phyloP scores from a whole-genome alignment of 2,329 filamentous ascomycete genomes.

The Aspergillus vadensis region DNA sequence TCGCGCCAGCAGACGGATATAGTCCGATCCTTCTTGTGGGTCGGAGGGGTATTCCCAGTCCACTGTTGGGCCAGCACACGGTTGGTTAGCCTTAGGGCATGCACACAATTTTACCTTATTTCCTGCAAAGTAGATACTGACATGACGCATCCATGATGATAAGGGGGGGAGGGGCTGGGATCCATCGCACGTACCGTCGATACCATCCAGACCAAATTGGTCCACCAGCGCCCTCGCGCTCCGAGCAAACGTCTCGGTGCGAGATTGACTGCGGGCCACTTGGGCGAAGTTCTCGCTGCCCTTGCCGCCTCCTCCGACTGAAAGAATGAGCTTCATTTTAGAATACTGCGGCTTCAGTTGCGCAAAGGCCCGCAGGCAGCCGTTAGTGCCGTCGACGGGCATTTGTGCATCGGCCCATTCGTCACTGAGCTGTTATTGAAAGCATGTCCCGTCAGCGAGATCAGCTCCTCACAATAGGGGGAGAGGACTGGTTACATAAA shows the following conservation, averaged over 20 bases:
- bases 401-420: slow-evolving; percentile 75
- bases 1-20: slow-evolving; percentile 67
- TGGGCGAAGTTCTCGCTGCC: slow-evolving; percentile 68
- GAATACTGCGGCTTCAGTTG: slow-evolving; percentile 70
- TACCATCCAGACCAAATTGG: slow-evolving; percentile 70
- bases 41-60: slow-evolving; percentile 78
- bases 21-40: slow-evolving; percentile 67
- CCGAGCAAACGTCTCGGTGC: slow-evolving; percentile 69
- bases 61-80: slow-evolving; percentile 52
- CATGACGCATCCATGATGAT: background rate
- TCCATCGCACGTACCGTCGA: slow-evolving; percentile 64
- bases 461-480: slow-evolving; percentile 18
- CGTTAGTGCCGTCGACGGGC: slow-evolving; percentile 69
- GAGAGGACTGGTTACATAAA: slow-evolving; percentile 60
- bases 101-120: background rate
- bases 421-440: slow-evolving; percentile 65
- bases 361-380: slow-evolving; percentile 72
- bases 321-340: slow-evolving; percentile 73
- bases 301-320: slow-evolving; percentile 67
- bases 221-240: slow-evolving; percentile 69
- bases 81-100: background rate
- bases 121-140: background rate
- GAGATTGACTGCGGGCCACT: slow-evolving; percentile 63
- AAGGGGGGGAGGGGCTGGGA: background rate
- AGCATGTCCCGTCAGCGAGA: slow-evolving; percentile 20